A percentile compares a stretch with the other conserved stretches of the same genome.
Evolutionary conservation across 1,139 yeast genomes (phyloP).

Genomic region (Yamadazyma diddensiae): DNA sequence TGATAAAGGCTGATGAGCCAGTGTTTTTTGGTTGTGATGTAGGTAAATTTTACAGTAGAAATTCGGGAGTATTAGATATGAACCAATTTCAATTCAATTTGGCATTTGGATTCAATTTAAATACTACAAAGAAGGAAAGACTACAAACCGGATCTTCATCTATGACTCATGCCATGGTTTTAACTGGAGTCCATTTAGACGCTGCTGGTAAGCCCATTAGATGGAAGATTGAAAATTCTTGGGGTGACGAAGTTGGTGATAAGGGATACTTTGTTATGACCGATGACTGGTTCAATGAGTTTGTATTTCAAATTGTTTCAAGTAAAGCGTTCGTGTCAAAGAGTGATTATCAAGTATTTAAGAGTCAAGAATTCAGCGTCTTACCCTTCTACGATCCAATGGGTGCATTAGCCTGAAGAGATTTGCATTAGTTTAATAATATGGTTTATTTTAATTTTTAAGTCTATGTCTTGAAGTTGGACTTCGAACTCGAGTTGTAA

Average conservation of each 20-base stretch:
- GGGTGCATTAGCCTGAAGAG: slow-evolving; percentile 77
- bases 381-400: slow-evolving; percentile 84
- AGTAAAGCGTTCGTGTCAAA: slow-evolving; percentile 49
- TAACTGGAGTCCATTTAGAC: slow-evolving; percentile 65
- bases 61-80: slow-evolving; percentile 67
- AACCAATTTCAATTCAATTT: slow-evolving; percentile 65
- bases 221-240: slow-evolving; percentile 83
- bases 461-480: too few relatives aligned
- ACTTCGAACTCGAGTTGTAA: too few relatives aligned
- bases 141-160: slow-evolving; percentile 52
- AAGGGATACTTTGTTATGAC: slow-evolving; percentile 81
- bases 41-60: slow-evolving; percentile 62
- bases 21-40: slow-evolving; percentile 86
- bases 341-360: slow-evolving; percentile 45
- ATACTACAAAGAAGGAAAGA: slow-evolving; percentile 51
- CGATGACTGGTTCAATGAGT: slow-evolving; percentile 78
- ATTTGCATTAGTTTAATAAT: slow-evolving; percentile 1
- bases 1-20: slow-evolving; percentile 69
- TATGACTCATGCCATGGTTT: slow-evolving; percentile 88
- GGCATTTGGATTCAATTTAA: slow-evolving; percentile 55
- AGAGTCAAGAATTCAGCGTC: slow-evolving; percentile 49
- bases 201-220: slow-evolving; percentile 52
- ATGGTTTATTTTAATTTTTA: neutral
- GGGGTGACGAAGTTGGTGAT: slow-evolving; percentile 76
- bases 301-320: slow-evolving; percentile 79